Conservation (phyloP, 352 stramenopile species). For the Phytophthora pisi region DNA sequence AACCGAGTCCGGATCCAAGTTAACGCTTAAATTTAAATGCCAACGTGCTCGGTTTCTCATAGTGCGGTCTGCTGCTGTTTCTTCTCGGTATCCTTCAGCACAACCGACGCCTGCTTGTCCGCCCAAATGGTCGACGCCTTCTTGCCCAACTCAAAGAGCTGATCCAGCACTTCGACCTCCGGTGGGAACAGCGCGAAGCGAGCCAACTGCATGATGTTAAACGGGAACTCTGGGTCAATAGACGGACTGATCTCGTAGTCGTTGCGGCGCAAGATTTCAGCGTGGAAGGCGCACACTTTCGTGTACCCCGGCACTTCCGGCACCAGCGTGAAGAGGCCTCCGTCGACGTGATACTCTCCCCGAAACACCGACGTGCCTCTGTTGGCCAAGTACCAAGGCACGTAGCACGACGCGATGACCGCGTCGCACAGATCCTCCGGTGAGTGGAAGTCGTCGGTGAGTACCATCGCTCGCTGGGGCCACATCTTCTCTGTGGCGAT, state of each 20-base stretch:
- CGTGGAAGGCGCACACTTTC: slow-evolving; percentile 75
- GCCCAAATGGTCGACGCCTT: slow-evolving; percentile 57
- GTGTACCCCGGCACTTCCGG: slow-evolving; percentile 71
- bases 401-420: slow-evolving; percentile 77
- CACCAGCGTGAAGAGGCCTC: slow-evolving; percentile 69
- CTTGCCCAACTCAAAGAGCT: slow-evolving; percentile 67
- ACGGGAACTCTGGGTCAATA: slow-evolving; percentile 64
- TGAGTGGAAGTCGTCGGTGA: slow-evolving; percentile 65
- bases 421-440: slow-evolving; percentile 62
- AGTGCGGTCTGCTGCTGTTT: slow-evolving; percentile 4
- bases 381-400: slow-evolving; percentile 76
- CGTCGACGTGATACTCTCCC: slow-evolving; percentile 74
- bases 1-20: slow-evolving; percentile 7
- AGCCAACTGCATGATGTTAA: slow-evolving; percentile 56
- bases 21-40: slow-evolving; percentile 18
- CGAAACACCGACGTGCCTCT: slow-evolving; percentile 58
- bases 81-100: neutral
- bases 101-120: slow-evolving; percentile 27
- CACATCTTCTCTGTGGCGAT: slow-evolving; percentile 78
- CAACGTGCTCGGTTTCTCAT: slow-evolving; percentile 8
- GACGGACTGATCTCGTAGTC: slow-evolving; percentile 85
- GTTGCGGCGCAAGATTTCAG: slow-evolving; percentile 47
- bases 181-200: slow-evolving; percentile 69
- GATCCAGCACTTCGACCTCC: slow-evolving; percentile 56
- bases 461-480: slow-evolving; percentile 55